Evolutionary conservation across 148 eudicot genomes (phyloP).

Genomic region (Persicaria maculosa): DNA sequence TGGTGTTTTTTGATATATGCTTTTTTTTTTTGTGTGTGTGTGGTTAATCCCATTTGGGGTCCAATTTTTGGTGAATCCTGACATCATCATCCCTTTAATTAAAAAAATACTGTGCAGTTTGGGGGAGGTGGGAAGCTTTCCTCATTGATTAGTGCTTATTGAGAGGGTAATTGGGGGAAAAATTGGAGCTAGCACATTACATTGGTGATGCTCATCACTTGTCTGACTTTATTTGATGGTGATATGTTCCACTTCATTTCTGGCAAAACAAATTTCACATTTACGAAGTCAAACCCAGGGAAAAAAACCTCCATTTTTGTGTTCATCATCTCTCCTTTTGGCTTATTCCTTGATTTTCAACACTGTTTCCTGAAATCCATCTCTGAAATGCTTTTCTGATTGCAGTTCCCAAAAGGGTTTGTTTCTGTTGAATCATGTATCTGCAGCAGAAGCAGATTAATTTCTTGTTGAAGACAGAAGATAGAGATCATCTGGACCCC

Average conservation of each 20-base stretch:
- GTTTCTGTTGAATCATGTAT: conserved; percentile 38
- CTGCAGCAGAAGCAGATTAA: conserved; percentile 23
- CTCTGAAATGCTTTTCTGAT: conserved; percentile 21
- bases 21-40: background rate
- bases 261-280: background rate
- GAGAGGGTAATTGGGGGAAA: background rate
- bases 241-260: conserved; percentile 4
- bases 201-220: conserved; percentile 11
- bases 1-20: background rate
- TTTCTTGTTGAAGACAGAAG: conserved; percentile 29
- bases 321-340: background rate
- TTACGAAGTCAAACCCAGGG: conserved; percentile 27
- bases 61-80: conserved; percentile 17
- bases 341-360: conserved; percentile 4
- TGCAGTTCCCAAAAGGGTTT: conserved; percentile 44
- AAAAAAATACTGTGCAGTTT: background rate
- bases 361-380: conserved; percentile 17
- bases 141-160: conserved; percentile 12
- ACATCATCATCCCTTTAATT: conserved; percentile 13
- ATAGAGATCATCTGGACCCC: conserved; percentile 28
- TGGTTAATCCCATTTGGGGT: conserved; percentile 11
- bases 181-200: background rate
- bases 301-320: background rate
- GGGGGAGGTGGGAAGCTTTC: conserved; percentile 1
- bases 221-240: conserved; percentile 15